These are phyloP conservation scores for Aspergillus awamori DNA, from an alignment of 2,329 filamentous ascomycete genomes.

Conservation along the genomic window DNA sequence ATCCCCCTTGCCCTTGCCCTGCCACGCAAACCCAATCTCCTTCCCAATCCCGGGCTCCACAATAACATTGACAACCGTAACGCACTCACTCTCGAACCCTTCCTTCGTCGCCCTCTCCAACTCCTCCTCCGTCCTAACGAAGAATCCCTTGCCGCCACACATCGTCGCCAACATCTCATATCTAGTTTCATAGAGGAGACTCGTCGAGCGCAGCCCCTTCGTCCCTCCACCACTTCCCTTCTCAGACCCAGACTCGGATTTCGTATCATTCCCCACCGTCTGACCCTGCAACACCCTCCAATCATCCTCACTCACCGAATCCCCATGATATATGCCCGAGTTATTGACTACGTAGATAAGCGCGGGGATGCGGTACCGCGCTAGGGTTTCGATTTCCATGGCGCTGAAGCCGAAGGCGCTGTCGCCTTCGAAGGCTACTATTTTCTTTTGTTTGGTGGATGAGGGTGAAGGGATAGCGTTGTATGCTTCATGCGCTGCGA, in stretches of 20 bases:
- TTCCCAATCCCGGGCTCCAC: conserved; percentile 55
- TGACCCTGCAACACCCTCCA: conserved; percentile 51
- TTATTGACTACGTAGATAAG: conserved; percentile 62
- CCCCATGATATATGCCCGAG: conserved; percentile 54
- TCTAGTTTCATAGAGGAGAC: conserved; percentile 56
- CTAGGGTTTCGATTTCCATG: conserved; percentile 61
- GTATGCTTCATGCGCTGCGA: conserved; percentile 60
- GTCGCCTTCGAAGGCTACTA: conserved; percentile 60
- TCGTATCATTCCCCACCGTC: conserved; percentile 37
- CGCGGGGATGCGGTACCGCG: conserved; percentile 57
- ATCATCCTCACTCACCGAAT: conserved; percentile 42
- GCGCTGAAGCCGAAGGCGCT: conserved; percentile 59
- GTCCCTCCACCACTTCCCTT: background rate
- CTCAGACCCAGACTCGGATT: conserved; percentile 1
- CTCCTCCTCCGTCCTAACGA: conserved; percentile 56
- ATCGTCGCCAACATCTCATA: conserved; percentile 60
- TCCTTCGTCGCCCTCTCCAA: conserved; percentile 54
- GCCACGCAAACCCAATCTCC: conserved; percentile 43
- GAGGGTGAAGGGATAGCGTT: conserved; percentile 48
- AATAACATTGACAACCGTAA: conserved; percentile 59
- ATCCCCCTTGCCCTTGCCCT: conserved; percentile 20
- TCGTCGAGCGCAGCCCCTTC: conserved; percentile 51
- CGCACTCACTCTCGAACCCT: conserved; percentile 51
- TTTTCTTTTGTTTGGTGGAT: conserved; percentile 49
- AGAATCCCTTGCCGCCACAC: conserved; percentile 57